Base-by-base conservation (phyloP, 495 filamentous ascomycete genomes). In the Monascus purpureus region DNA sequence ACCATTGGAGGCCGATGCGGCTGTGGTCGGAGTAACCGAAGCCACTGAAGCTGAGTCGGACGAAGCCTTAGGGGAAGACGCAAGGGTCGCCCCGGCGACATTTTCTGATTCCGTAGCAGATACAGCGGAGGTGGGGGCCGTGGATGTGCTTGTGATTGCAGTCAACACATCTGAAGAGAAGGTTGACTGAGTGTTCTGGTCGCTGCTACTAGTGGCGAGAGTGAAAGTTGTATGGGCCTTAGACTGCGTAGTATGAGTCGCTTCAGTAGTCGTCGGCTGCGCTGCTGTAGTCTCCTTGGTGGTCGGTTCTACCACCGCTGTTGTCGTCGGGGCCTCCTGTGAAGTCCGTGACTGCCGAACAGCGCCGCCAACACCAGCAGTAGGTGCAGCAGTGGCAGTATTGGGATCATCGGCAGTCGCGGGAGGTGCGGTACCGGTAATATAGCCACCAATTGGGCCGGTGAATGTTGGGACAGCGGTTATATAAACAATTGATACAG, bases 401-500 rank as follows among this genome's bases (percentile, higher is more conserved):
- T 45, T 8, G 2, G 46, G 31, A 12, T 52, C 30, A 8, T 39
- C 29, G 28, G 33, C 18, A 22, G 20, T 22, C 9, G 4, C 9
- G 20, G 9, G 5, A 9, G 20, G 20, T 22, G 20, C 5, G 9
- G 20, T 9, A 22, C 20, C 45, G 36, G 74, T 77, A 27, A 60
- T 51, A 37, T 67, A 75, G 25, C 72, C 73, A 27, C 49, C 72
- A 27, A 73, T 50, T 1, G 63, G 55, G 9, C 72, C 73, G 19
- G 57, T 50, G 30, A 75, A 78, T 13, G 70, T 75, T 18, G 60
- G 43, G 4, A 57, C 33, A 26, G 68, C 55, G 7, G 75, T 78
- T 31, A 67, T 48, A 46, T 73, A 72, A 8, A 77, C 65, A 20
- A 67, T 59, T 16, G 28, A 30, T 13, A 30, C 28, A 30, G 6